Evolutionary conservation across 768 basidiomycete genomes (phyloP).

Genomic region (Paxillus involutus): DNA sequence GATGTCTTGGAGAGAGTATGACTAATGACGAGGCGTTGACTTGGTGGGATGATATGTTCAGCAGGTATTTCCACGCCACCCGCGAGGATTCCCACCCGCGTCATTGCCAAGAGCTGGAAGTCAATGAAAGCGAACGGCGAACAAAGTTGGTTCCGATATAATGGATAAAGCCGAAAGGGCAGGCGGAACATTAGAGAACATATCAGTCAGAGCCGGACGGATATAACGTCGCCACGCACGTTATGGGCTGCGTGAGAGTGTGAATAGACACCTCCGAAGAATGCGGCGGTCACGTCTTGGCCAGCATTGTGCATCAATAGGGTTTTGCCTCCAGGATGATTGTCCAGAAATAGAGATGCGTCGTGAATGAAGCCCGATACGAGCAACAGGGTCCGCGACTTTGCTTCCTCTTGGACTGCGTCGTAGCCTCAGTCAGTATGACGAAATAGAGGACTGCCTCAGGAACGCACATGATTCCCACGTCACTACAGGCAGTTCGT

Average conservation of each 20-base stretch:
- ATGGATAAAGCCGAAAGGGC: neutral
- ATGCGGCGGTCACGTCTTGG: slow-evolving; percentile 82
- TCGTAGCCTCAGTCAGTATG: neutral
- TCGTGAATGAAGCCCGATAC: slow-evolving; percentile 90
- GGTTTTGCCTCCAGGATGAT: slow-evolving; percentile 76
- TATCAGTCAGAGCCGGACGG: slow-evolving; percentile 2
- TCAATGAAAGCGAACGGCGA: neutral
- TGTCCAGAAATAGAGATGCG: slow-evolving; percentile 65
- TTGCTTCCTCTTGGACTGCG: slow-evolving; percentile 66
- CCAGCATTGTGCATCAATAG: slow-evolving; percentile 62
- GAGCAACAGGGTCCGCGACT: slow-evolving; percentile 63
- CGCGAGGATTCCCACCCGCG: slow-evolving; percentile 68
- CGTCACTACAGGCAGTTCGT: slow-evolving; percentile 69
- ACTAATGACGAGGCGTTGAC: slow-evolving; percentile 39
- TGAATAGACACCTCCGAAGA: slow-evolving; percentile 82
- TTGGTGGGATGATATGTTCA: slow-evolving; percentile 45
- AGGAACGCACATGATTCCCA: slow-evolving; percentile 75
- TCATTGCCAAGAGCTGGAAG: slow-evolving; percentile 65
- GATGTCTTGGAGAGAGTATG: slow-evolving; percentile 7
- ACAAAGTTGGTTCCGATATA: neutral
- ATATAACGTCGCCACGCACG: slow-evolving; percentile 36
- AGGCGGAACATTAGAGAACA: neutral
- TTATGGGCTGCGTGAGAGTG: slow-evolving; percentile 86
- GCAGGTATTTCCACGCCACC: slow-evolving; percentile 58
- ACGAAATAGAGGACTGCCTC: neutral